phyloP scores from a whole-genome alignment of 2,329 filamentous ascomycete species.

The Apiospora pterosperma region DNA sequence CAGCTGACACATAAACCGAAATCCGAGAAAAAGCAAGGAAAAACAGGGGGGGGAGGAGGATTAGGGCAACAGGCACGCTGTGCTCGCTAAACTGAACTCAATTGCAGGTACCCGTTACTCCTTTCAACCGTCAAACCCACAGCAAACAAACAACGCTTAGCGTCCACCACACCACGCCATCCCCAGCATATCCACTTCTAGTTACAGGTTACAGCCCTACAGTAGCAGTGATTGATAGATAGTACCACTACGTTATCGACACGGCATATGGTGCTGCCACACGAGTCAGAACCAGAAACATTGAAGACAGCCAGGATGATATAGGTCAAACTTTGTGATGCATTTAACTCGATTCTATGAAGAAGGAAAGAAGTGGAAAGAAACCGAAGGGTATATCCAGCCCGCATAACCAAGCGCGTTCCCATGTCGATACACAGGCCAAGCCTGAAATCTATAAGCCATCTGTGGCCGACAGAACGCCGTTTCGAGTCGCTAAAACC shows the following conservation, averaged over 20 bases:
- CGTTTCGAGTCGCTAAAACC: not conserved
- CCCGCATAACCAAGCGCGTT: not conserved
- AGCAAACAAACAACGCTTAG: not conserved
- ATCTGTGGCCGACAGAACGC: slow-evolving; percentile 2
- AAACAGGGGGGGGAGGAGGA: no score
- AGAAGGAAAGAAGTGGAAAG: not conserved
- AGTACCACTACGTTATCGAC: no score
- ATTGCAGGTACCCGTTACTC: slow-evolving; percentile 1
- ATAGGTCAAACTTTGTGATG: not conserved
- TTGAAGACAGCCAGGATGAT: no score
- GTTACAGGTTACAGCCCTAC: not conserved
- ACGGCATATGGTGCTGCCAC: no score
- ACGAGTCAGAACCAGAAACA: no score
- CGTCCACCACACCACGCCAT: not conserved
- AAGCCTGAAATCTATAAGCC: slow-evolving; percentile 3
- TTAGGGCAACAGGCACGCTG: not conserved
- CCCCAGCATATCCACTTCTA: not conserved
- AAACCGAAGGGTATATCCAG: slow-evolving; percentile 6
- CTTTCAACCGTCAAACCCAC: not conserved
- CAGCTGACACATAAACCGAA: not conserved
- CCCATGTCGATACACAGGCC: not conserved
- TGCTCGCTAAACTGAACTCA: not conserved
- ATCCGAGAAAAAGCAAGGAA: not conserved
- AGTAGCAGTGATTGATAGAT: no score
- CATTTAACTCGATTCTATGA: slow-evolving; percentile 1